Base-by-base conservation (phyloP, 2,329 filamentous ascomycete genomes). In the Sporothrix variecibatus region DNA sequence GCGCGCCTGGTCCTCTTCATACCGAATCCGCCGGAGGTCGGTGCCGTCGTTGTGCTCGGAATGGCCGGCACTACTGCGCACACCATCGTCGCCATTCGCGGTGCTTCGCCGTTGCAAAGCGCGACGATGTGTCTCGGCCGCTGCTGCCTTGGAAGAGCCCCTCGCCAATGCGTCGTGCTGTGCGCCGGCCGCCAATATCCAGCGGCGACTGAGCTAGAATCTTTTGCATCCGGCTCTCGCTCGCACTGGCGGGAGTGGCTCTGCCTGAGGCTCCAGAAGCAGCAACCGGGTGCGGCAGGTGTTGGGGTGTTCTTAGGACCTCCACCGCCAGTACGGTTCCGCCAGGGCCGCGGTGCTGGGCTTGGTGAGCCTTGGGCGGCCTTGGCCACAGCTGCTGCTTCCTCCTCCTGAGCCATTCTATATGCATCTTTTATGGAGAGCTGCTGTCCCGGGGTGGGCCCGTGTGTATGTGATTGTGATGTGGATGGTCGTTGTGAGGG, bases 301-400 rank as follows among this genome's bases (percentile, higher is more conserved):
- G 40, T 84, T 23, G 67, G 71, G 12, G 68, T 74, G 49, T 65
- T 51, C n/a, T 73, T 43, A 46, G 31, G 4, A 28, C 60, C 60
- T 9, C 72, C 58, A 8, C 53, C 81, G 23, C 82, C 80, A 0
- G 79, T 78, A 0, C 79, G 67, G 23, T 80, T 78, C 15, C 84
- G 83, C 83, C 85, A 85, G 8, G 81, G 78, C 43, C 86, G 81
- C 1, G 86, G 86, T 0, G 86, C 86, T 0, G 86, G 86, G 72
- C 86, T 88, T 0, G 86, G 86, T 1, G 86, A 87, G 23, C 83
- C 86, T 75, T 76, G 73, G 1, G 73, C 74, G 8, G 73, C 75
- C 9, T 71, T 75, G 8, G 75, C 75, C 15, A 62, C 72, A 23
- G 65, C 75, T 38, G 79, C 76, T n/a, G 76, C 78, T 43, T 79